phyloP scores from a whole-genome alignment of 1,284 basidiomycete genomes.

The Leccinum solheimii region DNA sequence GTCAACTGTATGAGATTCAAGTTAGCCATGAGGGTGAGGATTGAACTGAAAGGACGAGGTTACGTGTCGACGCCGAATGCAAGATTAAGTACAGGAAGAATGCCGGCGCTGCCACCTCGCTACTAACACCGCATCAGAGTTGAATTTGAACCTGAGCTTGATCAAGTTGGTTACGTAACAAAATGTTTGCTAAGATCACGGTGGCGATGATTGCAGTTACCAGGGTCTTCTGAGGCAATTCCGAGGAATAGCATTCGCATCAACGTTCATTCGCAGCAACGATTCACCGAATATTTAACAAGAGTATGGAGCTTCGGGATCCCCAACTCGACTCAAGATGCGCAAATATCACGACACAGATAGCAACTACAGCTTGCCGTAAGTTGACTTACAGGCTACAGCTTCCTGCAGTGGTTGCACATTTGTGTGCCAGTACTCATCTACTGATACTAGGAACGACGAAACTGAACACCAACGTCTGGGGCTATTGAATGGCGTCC shows the following conservation, averaged over 20 bases:
- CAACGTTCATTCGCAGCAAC: neutral
- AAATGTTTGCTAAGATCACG: neutral
- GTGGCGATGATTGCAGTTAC: neutral
- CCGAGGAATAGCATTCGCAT: neutral
- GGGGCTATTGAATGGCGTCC: conserved; percentile 4
- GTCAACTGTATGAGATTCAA: neutral
- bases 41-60: neutral
- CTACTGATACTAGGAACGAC: neutral
- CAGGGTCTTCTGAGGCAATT: neutral
- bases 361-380: conserved; percentile 9
- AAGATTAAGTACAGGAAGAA: neutral
- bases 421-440: neutral
- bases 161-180: neutral
- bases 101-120: too few relatives aligned
- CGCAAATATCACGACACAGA: conserved; percentile 10
- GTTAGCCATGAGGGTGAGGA: neutral
- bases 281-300: neutral
- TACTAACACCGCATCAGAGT: neutral
- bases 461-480: conserved; percentile 7
- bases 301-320: neutral
- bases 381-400: neutral
- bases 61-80: neutral
- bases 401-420: neutral
- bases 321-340: neutral
- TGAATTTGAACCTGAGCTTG: too few relatives aligned